A percentile compares a stretch with the other conserved stretches of the same genome.
These are phyloP conservation scores for Sporothrix protearum DNA, from an alignment of 2,329 filamentous ascomycete genomes.

Conservation along the genomic window DNA sequence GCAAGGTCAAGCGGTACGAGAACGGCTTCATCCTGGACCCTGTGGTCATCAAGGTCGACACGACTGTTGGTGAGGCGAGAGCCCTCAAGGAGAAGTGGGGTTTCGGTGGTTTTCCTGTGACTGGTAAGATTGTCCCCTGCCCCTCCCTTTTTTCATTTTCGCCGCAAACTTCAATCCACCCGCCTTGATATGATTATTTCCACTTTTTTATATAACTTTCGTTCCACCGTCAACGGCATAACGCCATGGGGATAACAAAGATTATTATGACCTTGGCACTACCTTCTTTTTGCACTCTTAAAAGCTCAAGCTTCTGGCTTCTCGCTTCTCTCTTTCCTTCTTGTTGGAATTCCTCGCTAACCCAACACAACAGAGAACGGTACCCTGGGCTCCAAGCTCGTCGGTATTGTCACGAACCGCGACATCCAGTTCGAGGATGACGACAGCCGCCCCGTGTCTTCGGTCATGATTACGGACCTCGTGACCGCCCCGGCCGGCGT, in stretches of 20 bases:
- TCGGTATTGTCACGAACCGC: slow-evolving; percentile 96
- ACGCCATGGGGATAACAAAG: slow-evolving; percentile 76
- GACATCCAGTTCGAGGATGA: slow-evolving; percentile 96
- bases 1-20: slow-evolving; percentile 98
- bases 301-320: too few relatives aligned
- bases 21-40: slow-evolving; percentile 98
- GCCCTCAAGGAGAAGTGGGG: slow-evolving; percentile 96
- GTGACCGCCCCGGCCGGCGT: slow-evolving; percentile 83
- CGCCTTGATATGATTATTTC: slow-evolving; percentile 69
- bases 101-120: slow-evolving; percentile 97
- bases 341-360: slow-evolving; percentile 38
- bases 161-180: slow-evolving; percentile 34
- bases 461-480: slow-evolving; percentile 96
- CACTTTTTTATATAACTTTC: slow-evolving; percentile 88
- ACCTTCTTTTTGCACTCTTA: slow-evolving; percentile 8
- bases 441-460: slow-evolving; percentile 66
- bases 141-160: slow-evolving; percentile 19
- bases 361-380: slow-evolving; percentile 71
- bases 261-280: slow-evolving; percentile 31
- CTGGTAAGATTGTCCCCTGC: slow-evolving; percentile 63
- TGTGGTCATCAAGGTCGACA: slow-evolving; percentile 80
- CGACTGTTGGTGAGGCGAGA: slow-evolving; percentile 87
- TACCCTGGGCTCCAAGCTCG: slow-evolving; percentile 87
- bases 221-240: slow-evolving; percentile 96
- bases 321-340: slow-evolving; percentile 18